A percentile compares a stretch with the other conserved stretches of the same genome.
These are phyloP conservation scores for Favolaschia claudopus DNA, from an alignment of 768 basidiomycete species.

Conservation along the genomic window DNA sequence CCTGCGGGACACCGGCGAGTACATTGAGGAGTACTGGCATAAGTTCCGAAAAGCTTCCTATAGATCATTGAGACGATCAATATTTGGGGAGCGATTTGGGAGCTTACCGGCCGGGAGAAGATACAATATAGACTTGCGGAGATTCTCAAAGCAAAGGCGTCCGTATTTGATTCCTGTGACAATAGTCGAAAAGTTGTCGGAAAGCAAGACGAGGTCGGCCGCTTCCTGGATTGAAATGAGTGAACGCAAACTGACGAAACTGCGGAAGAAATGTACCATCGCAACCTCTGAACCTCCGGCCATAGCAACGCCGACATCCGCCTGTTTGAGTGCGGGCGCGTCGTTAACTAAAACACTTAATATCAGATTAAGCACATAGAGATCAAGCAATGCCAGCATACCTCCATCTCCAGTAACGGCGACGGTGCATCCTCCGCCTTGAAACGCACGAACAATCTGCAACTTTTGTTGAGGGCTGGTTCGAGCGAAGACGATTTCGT, in stretches of 20 bases:
- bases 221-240: constrained; percentile 46
- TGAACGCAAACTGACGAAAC: neutral
- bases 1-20: constrained; percentile 43
- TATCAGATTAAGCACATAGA: neutral
- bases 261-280: constrained; percentile 28
- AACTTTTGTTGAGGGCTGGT: constrained; percentile 73
- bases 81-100: neutral
- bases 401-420: constrained; percentile 72
- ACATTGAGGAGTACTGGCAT: constrained; percentile 66
- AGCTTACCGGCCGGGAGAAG: constrained; percentile 57
- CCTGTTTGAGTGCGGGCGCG: constrained; percentile 63
- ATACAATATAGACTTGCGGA: constrained; percentile 63
- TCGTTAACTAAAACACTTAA: constrained; percentile 51
- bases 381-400: neutral
- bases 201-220: constrained; percentile 66
- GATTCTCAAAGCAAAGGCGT: constrained; percentile 69
- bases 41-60: constrained; percentile 61
- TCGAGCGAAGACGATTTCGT: constrained; percentile 66
- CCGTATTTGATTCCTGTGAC: constrained; percentile 71
- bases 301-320: constrained; percentile 70
- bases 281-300: constrained; percentile 61
- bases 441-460: constrained; percentile 66
- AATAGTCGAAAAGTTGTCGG: constrained; percentile 70
- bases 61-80: neutral
- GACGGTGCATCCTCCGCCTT: constrained; percentile 58